phyloP scores from a whole-genome alignment of 371 early-diverging fungal genomes.

The Rhizopus stolonifer region DNA sequence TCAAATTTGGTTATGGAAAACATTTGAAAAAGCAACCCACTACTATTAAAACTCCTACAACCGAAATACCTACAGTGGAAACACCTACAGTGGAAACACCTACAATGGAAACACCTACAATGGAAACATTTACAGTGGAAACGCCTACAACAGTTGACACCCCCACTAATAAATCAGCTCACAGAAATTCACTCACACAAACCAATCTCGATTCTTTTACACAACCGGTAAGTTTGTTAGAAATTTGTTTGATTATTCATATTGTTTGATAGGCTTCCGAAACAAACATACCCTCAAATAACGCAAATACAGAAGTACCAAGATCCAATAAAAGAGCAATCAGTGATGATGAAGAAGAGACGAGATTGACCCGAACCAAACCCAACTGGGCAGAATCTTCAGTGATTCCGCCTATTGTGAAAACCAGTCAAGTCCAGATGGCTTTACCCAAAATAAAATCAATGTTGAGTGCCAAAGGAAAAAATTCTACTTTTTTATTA shows the following conservation, averaged over 20 bases:
- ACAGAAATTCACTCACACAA: too few relatives aligned
- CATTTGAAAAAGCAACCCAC: conserved; percentile 58
- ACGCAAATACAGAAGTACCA: too few relatives aligned
- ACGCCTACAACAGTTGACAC: too few relatives aligned
- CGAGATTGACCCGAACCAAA: conserved; percentile 16
- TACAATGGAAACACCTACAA: background rate
- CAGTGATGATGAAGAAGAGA: conserved; percentile 8
- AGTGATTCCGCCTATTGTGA: conserved; percentile 44
- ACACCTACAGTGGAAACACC: background rate
- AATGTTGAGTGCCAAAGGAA: conserved; percentile 33
- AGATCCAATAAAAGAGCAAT: background rate
- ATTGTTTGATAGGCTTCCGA: too few relatives aligned
- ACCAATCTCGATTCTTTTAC: too few relatives aligned
- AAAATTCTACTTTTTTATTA: conserved; percentile 30
- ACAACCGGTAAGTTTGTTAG: too few relatives aligned
- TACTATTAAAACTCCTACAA: conserved; percentile 56
- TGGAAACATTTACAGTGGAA: background rate
- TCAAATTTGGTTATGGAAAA: conserved; percentile 73
- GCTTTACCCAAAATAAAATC: conserved; percentile 56
- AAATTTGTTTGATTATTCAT: too few relatives aligned
- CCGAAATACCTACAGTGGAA: conserved; percentile 41
- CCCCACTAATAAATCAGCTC: too few relatives aligned
- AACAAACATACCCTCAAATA: conserved; percentile 21
- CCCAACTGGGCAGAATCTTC: conserved; percentile 43
- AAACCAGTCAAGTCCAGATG: conserved; percentile 53